Base-by-base conservation (phyloP, 2,329 filamentous ascomycete genomes). In the Diaporthe eres region DNA sequence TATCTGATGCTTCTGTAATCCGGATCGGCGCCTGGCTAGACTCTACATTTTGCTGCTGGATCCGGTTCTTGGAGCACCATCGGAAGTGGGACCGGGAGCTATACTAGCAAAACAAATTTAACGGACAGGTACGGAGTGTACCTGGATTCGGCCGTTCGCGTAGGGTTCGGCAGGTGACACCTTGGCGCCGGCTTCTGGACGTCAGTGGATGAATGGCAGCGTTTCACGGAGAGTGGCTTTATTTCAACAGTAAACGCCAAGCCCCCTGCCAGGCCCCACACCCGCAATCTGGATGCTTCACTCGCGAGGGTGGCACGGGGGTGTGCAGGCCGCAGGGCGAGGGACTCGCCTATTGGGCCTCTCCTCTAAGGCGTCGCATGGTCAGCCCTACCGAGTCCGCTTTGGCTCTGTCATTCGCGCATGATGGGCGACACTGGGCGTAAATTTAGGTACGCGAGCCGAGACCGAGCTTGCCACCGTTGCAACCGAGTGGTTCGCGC, bases 201-300 rank as follows among this genome's bases (percentile, higher is more conserved):
- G 31, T 31, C 31, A 31, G 31, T 22, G 55, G 55, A 17, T 58
- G 60, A 53, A 10, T 70, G 65, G 34, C 65, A 70, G 65, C 65
- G 65, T 70, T 70, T 70, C 65, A 70, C 49, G 49, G 34, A 70
- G 47, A 70, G 65, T 70, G 65, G 34, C 34, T 70, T 70, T 55
- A 55, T 70, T 70, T 70, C 49, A 70, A 70, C 65, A 55, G 47
- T 34, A 70, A 55, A 70, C 65, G 65, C 65, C 65, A 55, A 42
- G 65, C 8, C n/a, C 34, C 22, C 4, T 44, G 31, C 17, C 22
- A 25, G 13, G 47, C 42, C 49, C 65, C 65, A 68, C 47, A 17
- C 3, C 1, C 28, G 65, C 49, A 42, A 53, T 68, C 65, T 68
- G 31, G n/a, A 55, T 55, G 65, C 65, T 42, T 65, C 60, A 22